These are phyloP conservation scores for Letharia columbiana DNA, from an alignment of 495 filamentous ascomycete genomes.

Conservation along the genomic window DNA sequence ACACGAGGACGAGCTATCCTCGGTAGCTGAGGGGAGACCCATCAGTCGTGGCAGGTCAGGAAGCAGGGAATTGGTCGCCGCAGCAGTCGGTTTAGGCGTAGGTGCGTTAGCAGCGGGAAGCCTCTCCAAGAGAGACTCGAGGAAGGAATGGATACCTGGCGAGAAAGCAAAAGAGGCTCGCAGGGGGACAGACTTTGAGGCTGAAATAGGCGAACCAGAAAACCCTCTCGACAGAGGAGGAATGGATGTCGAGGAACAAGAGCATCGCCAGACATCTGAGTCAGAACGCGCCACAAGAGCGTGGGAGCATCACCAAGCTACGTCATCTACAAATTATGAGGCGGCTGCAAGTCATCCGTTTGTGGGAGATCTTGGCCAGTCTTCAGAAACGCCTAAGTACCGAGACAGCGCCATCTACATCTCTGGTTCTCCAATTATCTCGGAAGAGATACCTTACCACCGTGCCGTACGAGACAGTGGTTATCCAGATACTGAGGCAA, in stretches of 20 bases:
- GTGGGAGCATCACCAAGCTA: background rate
- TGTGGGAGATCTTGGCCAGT: background rate
- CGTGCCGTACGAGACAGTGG: constrained; percentile 35
- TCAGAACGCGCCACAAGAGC: background rate
- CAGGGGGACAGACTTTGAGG: constrained; percentile 4
- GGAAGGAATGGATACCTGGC: constrained; percentile 13
- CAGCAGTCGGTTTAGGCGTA: constrained; percentile 10
- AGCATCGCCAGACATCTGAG: constrained; percentile 1
- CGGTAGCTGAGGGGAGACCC: background rate
- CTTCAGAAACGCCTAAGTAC: constrained; percentile 20
- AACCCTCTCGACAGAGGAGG: background rate
- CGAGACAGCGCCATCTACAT: constrained; percentile 45
- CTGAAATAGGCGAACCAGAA: constrained; percentile 5
- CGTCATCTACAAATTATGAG: background rate
- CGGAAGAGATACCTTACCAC: constrained; percentile 23
- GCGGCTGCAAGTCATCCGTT: background rate
- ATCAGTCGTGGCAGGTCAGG: background rate
- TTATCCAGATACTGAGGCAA: constrained; percentile 32
- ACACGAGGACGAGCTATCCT: background rate
- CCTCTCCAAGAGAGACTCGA: constrained; percentile 11
- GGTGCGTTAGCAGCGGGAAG: constrained; percentile 12
- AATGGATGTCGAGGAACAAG: background rate
- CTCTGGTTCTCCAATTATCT: constrained; percentile 39
- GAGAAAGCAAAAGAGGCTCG: constrained; percentile 24
- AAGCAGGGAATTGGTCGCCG: background rate